These are phyloP conservation scores for Penicillium nordicum DNA, from an alignment of 2,329 filamentous ascomycete genomes.

Conservation along the genomic window DNA sequence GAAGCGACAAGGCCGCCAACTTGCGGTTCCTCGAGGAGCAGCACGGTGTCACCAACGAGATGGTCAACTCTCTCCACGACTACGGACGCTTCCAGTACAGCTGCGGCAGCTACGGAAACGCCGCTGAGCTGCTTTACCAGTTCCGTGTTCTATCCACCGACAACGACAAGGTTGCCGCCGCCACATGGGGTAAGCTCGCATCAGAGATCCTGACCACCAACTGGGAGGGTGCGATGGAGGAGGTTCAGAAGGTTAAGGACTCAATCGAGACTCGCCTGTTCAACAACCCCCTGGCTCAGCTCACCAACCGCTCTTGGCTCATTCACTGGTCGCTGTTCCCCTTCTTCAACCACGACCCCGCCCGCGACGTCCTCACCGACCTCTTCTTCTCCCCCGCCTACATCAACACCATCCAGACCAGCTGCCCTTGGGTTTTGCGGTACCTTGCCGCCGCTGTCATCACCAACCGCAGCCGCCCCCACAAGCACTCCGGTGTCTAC, in stretches of 20 bases:
- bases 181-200: slow-evolving; percentile 96
- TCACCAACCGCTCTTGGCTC: slow-evolving; percentile 94
- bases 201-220: slow-evolving; percentile 92
- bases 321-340: slow-evolving; percentile 99
- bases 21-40: slow-evolving; percentile 97
- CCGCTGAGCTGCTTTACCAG: slow-evolving; percentile 90
- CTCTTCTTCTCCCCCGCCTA: slow-evolving; percentile 95
- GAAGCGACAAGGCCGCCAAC: slow-evolving; percentile 97
- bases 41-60: slow-evolving; percentile 88
- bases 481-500: slow-evolving; percentile 75
- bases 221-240: slow-evolving; percentile 92
- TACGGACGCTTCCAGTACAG: slow-evolving; percentile 98
- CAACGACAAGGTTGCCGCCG: slow-evolving; percentile 92
- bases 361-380: slow-evolving; percentile 86
- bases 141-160: slow-evolving; percentile 98
- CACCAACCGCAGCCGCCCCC: slow-evolving; percentile 77
- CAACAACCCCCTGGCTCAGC: slow-evolving; percentile 91
- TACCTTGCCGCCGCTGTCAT: slow-evolving; percentile 94
- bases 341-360: slow-evolving; percentile 94
- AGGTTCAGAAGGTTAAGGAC: slow-evolving; percentile 86
- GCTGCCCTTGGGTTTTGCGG: slow-evolving; percentile 91
- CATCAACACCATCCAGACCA: slow-evolving; percentile 99
- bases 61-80: slow-evolving; percentile 94
- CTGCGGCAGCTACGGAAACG: slow-evolving; percentile 87
- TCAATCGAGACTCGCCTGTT: slow-evolving; percentile 91